Base-by-base conservation (phyloP, 805 yeast genomes). In the Isabelozyma rhagii region DNA sequence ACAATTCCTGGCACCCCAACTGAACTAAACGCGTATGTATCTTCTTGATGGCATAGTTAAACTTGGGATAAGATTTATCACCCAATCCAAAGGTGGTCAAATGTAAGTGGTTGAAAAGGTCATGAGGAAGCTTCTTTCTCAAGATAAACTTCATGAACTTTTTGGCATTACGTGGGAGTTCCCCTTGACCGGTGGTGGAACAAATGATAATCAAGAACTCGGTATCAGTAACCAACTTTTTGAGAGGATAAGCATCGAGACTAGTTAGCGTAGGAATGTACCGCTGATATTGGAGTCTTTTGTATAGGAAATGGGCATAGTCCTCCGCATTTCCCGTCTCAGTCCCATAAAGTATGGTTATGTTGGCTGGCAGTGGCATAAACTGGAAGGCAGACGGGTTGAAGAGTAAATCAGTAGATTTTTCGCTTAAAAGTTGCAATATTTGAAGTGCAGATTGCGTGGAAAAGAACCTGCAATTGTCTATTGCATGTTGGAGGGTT, bases 171-270 rank as follows among this genome's bases (percentile, higher is more conserved):
- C 87, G 67, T 0, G 99, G 98, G 34, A 93, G 67, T 53, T 87
- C 97, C 27, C 99, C 99, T 66, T 93, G 97, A 7, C 99, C 98
- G 1, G 96, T 87, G 0, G 99, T 93, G 1, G 97, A 84, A 62
- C 96, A 87, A 3, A 93, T 63, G 0, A 85, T 74, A 18, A 84
- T 72, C 47, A 82, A 71, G 28, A 68, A 66, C 6, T 69, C 59
- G 13, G 82, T 76, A 9, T 70, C 67, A 3, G 81, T 74, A 5
- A 80, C 69, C 45, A 89, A 68, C 48, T 74, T 74, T 55, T 75
- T 78, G 42, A 85, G 64, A 50, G 83, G 80, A 59, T 81, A 82
- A 42, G 82, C 84, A 56, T 87, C 88, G 53, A 89, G 62, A 0
- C 86, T 64, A 8, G 75, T 67, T 4, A 86, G 68, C 1, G 53